Evolutionary conservation across 352 stramenopile genomes (phyloP), one percentile per base, ranked within the genome.

Genomic region (Globisporangium perplexum): DNA sequence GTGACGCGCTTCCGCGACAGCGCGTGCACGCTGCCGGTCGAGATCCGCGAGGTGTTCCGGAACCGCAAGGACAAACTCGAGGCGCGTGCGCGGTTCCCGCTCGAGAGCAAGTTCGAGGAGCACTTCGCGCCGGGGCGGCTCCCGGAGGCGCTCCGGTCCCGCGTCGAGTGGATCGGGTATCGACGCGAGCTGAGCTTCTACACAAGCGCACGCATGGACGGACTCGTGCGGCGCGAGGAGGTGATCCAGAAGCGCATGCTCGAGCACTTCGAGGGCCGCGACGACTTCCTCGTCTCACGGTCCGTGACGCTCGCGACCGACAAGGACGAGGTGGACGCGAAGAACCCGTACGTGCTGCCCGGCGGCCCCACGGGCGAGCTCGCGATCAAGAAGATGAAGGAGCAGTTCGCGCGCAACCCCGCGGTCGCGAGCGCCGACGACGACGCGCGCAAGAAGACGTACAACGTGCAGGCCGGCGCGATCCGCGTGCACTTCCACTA

Each of bases 401-500:
- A 98, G 53, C 96, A 96, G 57, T 97, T 95, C 60, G 71, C 71
- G 3, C 84, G 91, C 11, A 88, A 95, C 51, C 7, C 53, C 2
- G 18, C 45, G 1, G 38, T 77, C 15, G 50, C n/a, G n/a, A n/a
- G 60, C 10, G 85, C 83, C 6, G 80, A 90, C 53, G 73, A 90
- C 26, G 83, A 98, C 62, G 77, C 93, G 14, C 77, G 85, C 7
- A 97, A 96, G 63, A 71, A 84, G n/a, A 90, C 77, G 26, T 98
- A 95, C 67, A 93, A 95, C 59, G 70, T 98, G 0, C 71, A 90
- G 7, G 88, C 97, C 53, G 89, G 86, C 7, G 83, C 61, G n/a
- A 95, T 97, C 26, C 74, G 74, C 30, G 89, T 95, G 7, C 74
- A 90, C 35, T 98, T 87, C 56, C 93, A 98, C 71, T 97, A 97